A percentile compares a stretch with the other conserved stretches of the same genome.
Evolutionary conservation across 164 flowering plant genomes (phyloP).

Genomic region (Umbellularia californica): DNA sequence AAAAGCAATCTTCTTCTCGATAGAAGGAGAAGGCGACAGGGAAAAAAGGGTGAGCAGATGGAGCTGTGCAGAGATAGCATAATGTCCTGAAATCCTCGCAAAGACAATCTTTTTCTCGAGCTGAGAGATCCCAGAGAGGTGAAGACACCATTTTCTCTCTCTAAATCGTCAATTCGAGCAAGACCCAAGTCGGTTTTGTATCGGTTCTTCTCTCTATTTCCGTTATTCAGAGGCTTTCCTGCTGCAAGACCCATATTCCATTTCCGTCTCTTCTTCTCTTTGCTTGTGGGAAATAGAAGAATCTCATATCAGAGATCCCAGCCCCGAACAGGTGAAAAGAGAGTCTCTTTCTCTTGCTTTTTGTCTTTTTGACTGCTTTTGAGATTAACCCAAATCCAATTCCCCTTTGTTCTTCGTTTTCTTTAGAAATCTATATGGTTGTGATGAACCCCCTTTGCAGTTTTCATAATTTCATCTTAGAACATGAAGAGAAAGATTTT

Average conservation of each 20-base stretch:
- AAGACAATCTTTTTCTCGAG: background rate
- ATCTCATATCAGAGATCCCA: no score
- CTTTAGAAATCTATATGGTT: no score
- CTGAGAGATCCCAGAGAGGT: conserved; percentile 5
- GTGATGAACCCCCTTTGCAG: no score
- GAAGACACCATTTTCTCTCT: background rate
- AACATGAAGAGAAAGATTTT: background rate
- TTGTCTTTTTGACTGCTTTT: no score
- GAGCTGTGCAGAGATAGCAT: conserved; percentile 7
- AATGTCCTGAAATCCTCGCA: conserved; percentile 12
- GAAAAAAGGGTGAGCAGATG: conserved; percentile 6
- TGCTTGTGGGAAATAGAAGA: no score
- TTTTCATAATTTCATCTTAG: background rate
- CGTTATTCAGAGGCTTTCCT: background rate
- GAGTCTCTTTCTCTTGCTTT: no score
- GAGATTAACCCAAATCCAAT: no score
- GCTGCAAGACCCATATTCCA: background rate
- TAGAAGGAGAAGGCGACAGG: background rate
- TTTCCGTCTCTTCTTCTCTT: background rate
- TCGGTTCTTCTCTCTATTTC: background rate
- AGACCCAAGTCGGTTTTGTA: background rate
- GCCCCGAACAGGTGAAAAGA: no score
- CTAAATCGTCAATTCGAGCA: background rate
- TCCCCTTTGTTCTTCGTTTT: no score
- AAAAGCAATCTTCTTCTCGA: background rate